phyloP scores from a whole-genome alignment of 495 filamentous ascomycete genomes.

The Cercophora scortea region DNA sequence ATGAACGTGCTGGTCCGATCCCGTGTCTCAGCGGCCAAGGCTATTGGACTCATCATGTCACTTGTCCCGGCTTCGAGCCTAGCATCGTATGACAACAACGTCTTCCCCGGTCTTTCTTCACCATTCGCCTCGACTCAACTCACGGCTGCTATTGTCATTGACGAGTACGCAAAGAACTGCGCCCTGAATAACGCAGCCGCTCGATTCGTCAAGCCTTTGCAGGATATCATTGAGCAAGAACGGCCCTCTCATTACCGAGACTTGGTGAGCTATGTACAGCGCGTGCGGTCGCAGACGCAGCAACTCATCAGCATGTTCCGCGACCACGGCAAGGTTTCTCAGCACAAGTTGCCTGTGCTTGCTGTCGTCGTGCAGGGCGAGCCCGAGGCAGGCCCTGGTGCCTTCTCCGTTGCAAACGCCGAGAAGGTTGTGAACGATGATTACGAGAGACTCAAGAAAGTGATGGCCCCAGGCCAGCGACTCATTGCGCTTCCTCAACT shows the following conservation, averaged over 20 bases:
- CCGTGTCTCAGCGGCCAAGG: conserved; percentile 75
- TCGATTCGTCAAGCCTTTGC: conserved; percentile 51
- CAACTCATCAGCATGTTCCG: conserved; percentile 83
- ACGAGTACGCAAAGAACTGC: conserved; percentile 71
- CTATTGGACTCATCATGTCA: conserved; percentile 69
- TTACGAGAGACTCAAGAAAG: conserved; percentile 79
- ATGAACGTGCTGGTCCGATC: conserved; percentile 80
- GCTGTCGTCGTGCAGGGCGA: conserved; percentile 92
- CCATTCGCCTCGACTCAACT: conserved; percentile 79
- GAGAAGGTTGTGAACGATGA: conserved; percentile 77
- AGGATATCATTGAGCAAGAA: conserved; percentile 67
- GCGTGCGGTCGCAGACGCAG: conserved; percentile 83
- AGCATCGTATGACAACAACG: conserved; percentile 44
- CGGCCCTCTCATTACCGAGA: conserved; percentile 79
- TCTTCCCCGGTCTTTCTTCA: conserved; percentile 59
- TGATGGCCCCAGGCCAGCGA: conserved; percentile 72
- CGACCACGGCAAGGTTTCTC: conserved; percentile 70
- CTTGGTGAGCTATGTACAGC: conserved; percentile 76
- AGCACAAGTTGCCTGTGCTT: conserved; percentile 64
- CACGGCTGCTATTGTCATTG: conserved; percentile 71
- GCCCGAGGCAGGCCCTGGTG: conserved; percentile 75
- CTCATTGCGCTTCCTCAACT: conserved; percentile 69
- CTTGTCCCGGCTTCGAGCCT: conserved; percentile 43
- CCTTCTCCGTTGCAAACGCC: conserved; percentile 81
- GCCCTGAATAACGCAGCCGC: conserved; percentile 26